A percentile compares a stretch with the other conserved stretches of the same genome.
phyloP scores from a whole-genome alignment of 2,329 filamentous ascomycete species.

The Malbranchea zuffiana region DNA sequence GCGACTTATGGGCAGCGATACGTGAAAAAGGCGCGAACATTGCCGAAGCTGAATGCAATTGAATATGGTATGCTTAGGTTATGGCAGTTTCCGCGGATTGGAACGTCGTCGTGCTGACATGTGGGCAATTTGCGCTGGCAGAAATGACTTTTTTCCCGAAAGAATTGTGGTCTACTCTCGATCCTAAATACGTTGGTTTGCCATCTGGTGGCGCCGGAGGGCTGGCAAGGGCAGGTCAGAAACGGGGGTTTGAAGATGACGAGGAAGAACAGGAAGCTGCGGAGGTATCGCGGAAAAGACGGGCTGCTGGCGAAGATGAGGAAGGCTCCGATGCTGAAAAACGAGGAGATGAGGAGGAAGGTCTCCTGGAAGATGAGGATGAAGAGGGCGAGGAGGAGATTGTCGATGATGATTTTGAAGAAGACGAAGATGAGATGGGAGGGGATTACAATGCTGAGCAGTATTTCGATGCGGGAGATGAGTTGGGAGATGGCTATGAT shows the following conservation, averaged over 20 bases:
- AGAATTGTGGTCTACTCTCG: slow-evolving; percentile 46
- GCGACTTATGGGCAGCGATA: slow-evolving; percentile 50
- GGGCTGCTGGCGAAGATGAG: slow-evolving; percentile 24
- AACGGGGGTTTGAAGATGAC: slow-evolving; percentile 37
- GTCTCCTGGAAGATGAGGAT: slow-evolving; percentile 34
- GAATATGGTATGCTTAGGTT: slow-evolving; percentile 41
- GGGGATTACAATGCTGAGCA: slow-evolving; percentile 56
- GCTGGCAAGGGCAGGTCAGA: slow-evolving; percentile 18
- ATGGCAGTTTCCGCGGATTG: not conserved
- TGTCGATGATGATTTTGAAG: slow-evolving; percentile 49
- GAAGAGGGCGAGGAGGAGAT: slow-evolving; percentile 43
- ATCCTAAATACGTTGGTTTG: slow-evolving; percentile 30
- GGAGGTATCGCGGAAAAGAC: slow-evolving; percentile 23
- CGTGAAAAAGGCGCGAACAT: slow-evolving; percentile 43
- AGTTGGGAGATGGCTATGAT: slow-evolving; percentile 44
- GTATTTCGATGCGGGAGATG: slow-evolving; percentile 52
- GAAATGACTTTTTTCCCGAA: slow-evolving; percentile 49
- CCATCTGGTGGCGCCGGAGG: slow-evolving; percentile 25
- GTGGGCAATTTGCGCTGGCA: slow-evolving; percentile 21
- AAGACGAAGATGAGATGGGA: slow-evolving; percentile 48
- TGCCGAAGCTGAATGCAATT: slow-evolving; percentile 45
- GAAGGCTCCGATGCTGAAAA: slow-evolving; percentile 25
- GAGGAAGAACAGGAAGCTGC: slow-evolving; percentile 28
- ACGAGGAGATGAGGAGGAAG: slow-evolving; percentile 30
- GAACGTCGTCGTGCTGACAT: not conserved